A percentile compares a stretch with the other conserved stretches of the same genome.
These are phyloP conservation scores for Dendrobium huoshanense DNA, from an alignment of 106 monocot genomes.

Conservation along the genomic window DNA sequence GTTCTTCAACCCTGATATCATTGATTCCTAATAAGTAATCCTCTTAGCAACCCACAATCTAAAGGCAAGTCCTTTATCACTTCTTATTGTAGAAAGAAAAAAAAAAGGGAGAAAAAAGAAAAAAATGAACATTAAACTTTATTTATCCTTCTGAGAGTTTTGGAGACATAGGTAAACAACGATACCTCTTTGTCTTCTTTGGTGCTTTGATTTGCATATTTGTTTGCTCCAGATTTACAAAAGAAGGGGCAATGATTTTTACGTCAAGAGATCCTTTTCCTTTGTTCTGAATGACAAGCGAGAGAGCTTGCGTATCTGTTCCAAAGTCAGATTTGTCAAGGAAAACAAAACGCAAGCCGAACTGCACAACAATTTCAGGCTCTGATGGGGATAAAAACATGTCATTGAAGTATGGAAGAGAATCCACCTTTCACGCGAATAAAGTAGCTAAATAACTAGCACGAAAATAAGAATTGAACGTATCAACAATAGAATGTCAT, in stretches of 20 bases:
- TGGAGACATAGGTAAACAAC: background rate
- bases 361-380: background rate
- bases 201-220: slow-evolving; percentile 29
- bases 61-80: background rate
- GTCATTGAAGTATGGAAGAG: background rate
- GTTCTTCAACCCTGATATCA: no score
- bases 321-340: background rate
- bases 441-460: background rate
- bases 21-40: no score
- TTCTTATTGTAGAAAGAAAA: background rate
- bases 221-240: slow-evolving; percentile 40
- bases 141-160: background rate
- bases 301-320: slow-evolving; percentile 68
- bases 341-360: background rate
- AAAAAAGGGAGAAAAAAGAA: background rate
- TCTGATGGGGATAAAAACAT: background rate
- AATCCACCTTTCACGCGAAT: background rate
- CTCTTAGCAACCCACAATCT: no score
- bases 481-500: background rate
- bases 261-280: slow-evolving; percentile 42
- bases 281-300: slow-evolving; percentile 74
- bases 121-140: background rate
- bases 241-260: slow-evolving; percentile 40
- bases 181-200: slow-evolving; percentile 56
- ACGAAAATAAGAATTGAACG: background rate